Percentiles rank a stretch among this genome's conserved stretches.
Conservation (phyloP, 768 basidiomycete species). For the Mycena venus region DNA sequence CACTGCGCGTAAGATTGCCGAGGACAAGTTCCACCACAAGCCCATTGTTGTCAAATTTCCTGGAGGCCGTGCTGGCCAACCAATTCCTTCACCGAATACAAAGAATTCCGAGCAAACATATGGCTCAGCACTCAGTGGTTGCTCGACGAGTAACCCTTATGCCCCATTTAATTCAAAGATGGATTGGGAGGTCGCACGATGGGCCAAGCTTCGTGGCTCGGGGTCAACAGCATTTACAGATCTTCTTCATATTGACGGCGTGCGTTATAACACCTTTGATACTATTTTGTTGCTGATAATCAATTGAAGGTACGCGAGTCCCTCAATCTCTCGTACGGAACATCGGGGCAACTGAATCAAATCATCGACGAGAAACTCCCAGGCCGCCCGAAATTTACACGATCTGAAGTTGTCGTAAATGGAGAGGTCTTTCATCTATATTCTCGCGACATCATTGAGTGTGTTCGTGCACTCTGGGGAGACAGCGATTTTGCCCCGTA, state of each 20-base stretch:
- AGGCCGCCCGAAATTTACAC: background rate
- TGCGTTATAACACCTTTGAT: background rate
- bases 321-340: background rate
- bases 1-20: too few relatives aligned
- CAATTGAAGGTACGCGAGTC: background rate
- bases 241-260: background rate
- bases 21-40: too few relatives aligned
- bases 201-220: background rate
- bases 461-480: background rate
- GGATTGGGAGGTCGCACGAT: background rate
- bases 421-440: background rate
- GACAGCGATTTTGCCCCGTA: background rate
- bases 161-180: background rate
- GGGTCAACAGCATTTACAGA: background rate
- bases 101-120: too few relatives aligned
- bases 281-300: background rate
- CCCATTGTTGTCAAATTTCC: too few relatives aligned
- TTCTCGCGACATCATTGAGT: too few relatives aligned
- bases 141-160: too few relatives aligned
- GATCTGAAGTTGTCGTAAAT: background rate
- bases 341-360: background rate
- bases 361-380: background rate
- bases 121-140: too few relatives aligned
- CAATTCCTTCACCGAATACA: too few relatives aligned
- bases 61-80: too few relatives aligned